phyloP scores from a whole-genome alignment of 2,329 filamentous ascomycete species.

The Neonectria faginata region DNA sequence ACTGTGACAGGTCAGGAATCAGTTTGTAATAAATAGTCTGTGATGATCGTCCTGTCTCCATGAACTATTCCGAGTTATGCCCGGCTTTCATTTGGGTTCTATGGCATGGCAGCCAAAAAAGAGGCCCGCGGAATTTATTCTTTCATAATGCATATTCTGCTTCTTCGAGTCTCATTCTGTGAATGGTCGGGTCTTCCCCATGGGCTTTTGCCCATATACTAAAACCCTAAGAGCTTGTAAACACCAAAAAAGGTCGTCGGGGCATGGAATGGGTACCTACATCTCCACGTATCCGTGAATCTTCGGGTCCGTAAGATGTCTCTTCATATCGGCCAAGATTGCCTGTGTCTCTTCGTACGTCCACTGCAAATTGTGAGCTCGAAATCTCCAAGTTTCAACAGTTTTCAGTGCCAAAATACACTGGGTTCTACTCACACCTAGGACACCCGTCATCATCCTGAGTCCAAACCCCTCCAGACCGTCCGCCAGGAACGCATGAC shows the following conservation, averaged over 20 bases:
- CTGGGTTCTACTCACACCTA: constrained; percentile 7
- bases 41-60: no score
- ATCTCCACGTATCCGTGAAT: constrained; percentile 17
- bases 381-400: neutral
- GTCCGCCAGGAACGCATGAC: constrained; percentile 21
- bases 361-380: constrained; percentile 1
- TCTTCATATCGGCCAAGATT: constrained; percentile 16
- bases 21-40: no score
- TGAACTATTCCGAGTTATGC: no score
- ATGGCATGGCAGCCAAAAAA: neutral
- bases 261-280: neutral
- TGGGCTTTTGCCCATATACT: constrained; percentile 8
- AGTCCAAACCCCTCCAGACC: constrained; percentile 32
- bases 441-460: constrained; percentile 24
- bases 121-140: neutral
- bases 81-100: no score
- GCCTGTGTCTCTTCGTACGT: constrained; percentile 9
- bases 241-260: neutral
- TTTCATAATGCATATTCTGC: neutral
- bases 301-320: constrained; percentile 4
- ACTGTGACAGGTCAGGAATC: no score
- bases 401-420: neutral
- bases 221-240: constrained; percentile 10
- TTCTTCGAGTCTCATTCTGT: neutral
- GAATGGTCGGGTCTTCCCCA: neutral